phyloP scores from a whole-genome alignment of 129 eudicot genomes.

The Centella asiatica region DNA sequence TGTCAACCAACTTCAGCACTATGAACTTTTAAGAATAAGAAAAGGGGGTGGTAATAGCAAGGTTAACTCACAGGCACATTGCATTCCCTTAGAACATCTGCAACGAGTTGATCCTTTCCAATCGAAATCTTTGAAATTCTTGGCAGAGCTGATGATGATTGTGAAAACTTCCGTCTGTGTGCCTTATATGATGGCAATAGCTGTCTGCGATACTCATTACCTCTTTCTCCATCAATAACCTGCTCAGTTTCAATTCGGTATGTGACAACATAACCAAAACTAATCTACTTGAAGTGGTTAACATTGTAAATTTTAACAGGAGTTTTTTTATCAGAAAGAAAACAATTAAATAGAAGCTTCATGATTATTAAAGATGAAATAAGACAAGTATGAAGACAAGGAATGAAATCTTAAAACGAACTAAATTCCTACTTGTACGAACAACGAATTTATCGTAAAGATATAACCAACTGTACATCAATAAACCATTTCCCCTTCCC shows the following conservation, averaged over 20 bases:
- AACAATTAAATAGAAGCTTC: neutral
- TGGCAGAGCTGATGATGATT: slow-evolving; percentile 18
- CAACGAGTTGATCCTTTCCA: slow-evolving; percentile 37
- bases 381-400: neutral
- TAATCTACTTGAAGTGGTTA: neutral
- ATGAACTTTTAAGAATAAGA: neutral
- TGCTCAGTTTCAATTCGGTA: slow-evolving; percentile 13
- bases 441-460: too few species aligned
- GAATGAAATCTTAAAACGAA: too few species aligned
- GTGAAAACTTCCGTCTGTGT: slow-evolving; percentile 45
- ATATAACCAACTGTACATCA: too few species aligned
- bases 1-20: neutral
- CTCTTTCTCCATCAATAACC: slow-evolving; percentile 94
- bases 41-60: neutral
- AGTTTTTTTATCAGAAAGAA: neutral
- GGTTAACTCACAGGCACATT: slow-evolving; percentile 68
- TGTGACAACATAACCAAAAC: neutral
- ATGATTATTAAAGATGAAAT: neutral
- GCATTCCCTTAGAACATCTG: slow-evolving; percentile 54
- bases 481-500: too few species aligned
- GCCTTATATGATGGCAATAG: slow-evolving; percentile 82
- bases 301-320: neutral
- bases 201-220: slow-evolving; percentile 65
- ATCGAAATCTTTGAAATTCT: slow-evolving; percentile 21
- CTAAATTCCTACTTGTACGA: too few species aligned